Percentiles rank a stretch among this genome's conserved stretches.
Evolutionary conservation across 352 stramenopile species (phyloP).

Genomic region (Phytophthora hibernalis): DNA sequence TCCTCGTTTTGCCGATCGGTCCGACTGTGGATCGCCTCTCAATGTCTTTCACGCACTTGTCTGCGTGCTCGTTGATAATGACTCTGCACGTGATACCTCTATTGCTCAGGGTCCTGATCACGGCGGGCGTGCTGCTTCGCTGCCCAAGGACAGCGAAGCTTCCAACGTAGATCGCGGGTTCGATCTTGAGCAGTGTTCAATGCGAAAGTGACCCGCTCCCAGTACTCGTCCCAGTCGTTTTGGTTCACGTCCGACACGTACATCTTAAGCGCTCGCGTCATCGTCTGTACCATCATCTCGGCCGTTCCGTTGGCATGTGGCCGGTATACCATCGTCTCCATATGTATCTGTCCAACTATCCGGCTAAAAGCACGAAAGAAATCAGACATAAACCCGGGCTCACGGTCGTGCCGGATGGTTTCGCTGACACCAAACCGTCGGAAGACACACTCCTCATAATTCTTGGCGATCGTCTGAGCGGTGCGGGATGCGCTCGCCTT

Average conservation of each 20-base stretch:
- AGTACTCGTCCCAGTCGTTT: conserved; percentile 10
- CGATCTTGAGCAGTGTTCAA: conserved; percentile 18
- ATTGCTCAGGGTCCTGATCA: background rate
- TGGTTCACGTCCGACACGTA: conserved; percentile 12
- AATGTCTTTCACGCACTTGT: background rate
- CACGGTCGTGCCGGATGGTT: conserved; percentile 8
- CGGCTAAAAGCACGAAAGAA: conserved; percentile 7
- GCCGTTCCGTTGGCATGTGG: conserved; percentile 9
- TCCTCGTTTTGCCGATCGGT: conserved; percentile 9
- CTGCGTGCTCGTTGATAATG: conserved; percentile 9
- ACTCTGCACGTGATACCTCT: conserved; percentile 5
- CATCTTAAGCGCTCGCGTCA: conserved; percentile 15
- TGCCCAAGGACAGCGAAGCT: conserved; percentile 4
- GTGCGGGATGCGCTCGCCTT: background rate
- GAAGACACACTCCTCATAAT: conserved; percentile 7
- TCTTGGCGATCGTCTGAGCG: conserved; percentile 4
- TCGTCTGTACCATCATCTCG: conserved; percentile 16
- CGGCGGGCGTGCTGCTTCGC: background rate
- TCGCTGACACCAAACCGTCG: conserved; percentile 12
- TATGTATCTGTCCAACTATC: background rate
- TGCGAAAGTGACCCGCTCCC: conserved; percentile 8
- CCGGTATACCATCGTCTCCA: conserved; percentile 5
- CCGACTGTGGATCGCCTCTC: background rate
- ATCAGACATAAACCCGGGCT: conserved; percentile 3
- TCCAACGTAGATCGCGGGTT: conserved; percentile 22